These are phyloP conservation scores for Solanum clarkiae DNA, from an alignment of 257 asterid genomes.

Conservation along the genomic window DNA sequence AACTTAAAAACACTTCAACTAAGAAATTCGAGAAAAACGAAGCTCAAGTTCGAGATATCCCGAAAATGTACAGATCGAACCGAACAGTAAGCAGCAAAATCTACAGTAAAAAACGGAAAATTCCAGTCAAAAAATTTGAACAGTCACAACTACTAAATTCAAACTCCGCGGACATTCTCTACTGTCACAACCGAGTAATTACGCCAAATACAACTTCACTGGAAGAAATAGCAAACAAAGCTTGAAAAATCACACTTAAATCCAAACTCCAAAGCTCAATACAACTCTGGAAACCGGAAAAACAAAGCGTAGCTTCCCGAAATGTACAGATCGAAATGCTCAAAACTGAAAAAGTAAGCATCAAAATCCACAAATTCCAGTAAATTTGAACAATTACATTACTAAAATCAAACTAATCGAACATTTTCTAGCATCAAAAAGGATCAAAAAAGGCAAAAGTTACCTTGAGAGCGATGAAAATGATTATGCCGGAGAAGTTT, in stretches of 20 bases:
- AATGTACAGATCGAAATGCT: slow-evolving; percentile 15
- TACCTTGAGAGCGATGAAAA: not conserved
- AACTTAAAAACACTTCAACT: not conserved
- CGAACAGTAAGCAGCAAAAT: not conserved
- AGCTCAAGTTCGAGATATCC: not conserved
- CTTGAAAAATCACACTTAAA: not conserved
- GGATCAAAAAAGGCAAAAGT: not conserved
- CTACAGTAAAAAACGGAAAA: not conserved
- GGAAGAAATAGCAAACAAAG: not conserved
- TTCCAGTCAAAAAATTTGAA: not conserved
- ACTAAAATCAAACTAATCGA: not conserved
- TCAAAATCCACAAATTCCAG: not conserved
- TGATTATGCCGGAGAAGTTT: not conserved
- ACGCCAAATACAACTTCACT: not conserved
- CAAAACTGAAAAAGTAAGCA: not conserved
- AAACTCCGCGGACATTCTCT: not conserved
- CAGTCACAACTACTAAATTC: not conserved
- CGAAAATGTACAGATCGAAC: slow-evolving; percentile 16
- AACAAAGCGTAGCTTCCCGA: not conserved
- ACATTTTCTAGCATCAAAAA: not conserved
- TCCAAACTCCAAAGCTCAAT: not conserved
- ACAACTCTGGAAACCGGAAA: not conserved
- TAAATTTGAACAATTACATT: not conserved
- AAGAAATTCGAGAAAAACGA: not conserved
- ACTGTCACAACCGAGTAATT: not conserved